phyloP scores from a whole-genome alignment of 805 yeast genomes.

The Millerozyma acaciae region DNA sequence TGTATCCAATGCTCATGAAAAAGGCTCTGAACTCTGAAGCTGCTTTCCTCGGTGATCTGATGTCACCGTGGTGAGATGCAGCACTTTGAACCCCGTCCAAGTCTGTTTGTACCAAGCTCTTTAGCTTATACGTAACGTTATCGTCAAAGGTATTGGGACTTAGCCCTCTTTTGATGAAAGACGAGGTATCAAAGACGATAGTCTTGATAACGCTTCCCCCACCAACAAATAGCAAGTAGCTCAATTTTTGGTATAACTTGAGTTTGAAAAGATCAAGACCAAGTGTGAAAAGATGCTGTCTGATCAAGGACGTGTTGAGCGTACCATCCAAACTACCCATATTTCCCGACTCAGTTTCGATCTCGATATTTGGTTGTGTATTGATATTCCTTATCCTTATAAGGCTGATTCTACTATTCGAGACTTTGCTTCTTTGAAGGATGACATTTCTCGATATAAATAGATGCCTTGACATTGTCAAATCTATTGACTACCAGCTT shows the following conservation, averaged over 20 bases:
- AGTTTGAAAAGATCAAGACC: conserved; percentile 34
- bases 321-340: conserved; percentile 6
- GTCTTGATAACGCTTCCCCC: conserved; percentile 33
- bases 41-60: too few relatives aligned
- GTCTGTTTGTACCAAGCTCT: too few relatives aligned
- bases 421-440: too few relatives aligned
- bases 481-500: too few relatives aligned
- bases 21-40: conserved; percentile 19
- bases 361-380: too few relatives aligned
- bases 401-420: too few relatives aligned
- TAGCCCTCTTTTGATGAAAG: conserved; percentile 28
- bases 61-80: too few relatives aligned
- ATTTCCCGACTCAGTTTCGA: not conserved
- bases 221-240: conserved; percentile 20
- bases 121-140: conserved; percentile 15
- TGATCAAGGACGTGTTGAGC: conserved; percentile 21
- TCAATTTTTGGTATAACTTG: conserved; percentile 29
- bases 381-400: too few relatives aligned
- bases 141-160: conserved; percentile 10
- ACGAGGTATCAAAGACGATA: conserved; percentile 29
- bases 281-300: conserved; percentile 29
- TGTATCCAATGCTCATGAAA: conserved; percentile 24
- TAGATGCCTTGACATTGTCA: too few relatives aligned
- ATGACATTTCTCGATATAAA: too few relatives aligned
- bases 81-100: too few relatives aligned